Evolutionary conservation across 2,329 filamentous ascomycete genomes (phyloP), one percentile per base, ranked within the genome.

Genomic region (Rosellinia necatrix): DNA sequence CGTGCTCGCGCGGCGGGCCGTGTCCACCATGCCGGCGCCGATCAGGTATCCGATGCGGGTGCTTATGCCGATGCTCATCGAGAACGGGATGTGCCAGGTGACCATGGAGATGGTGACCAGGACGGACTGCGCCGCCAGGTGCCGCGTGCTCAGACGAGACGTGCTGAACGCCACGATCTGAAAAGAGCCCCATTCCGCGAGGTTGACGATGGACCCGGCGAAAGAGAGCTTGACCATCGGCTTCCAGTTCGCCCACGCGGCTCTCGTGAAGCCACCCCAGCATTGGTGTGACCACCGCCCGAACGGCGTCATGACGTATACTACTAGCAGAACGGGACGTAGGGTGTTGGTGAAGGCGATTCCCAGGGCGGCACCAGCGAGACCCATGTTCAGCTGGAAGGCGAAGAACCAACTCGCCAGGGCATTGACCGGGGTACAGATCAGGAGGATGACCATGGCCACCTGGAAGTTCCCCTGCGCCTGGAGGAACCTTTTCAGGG

Each of bases 401-500:
- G 73, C 78, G n/a, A 82, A 77, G 3, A 79, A 54, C 71, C 79
- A 82, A 61, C 78, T 80, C 17, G 81, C 66, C 0, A 76, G 54
- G n/a, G 76, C 75, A 56, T 82, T 82, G 15, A 79, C 58, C 0
- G 79, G 79, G 0, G 78, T 75, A 35, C 77, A 77, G 27, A 81
- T 62, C 1, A 81, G 37, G 4, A 82, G 68, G 22, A 81, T 73
- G 10, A 74, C 68, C 61, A 81, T 58, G 19, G 56, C 56, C 2
- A 58, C 77, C 21, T 75, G 75, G 68, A 82, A 83, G 34, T 80
- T 72, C 1, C 81, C 80, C 57, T 83, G 81, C 0, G 81, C 78
- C 63, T 83, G 80, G 0, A 82, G 72, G 59, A 81, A 83, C 0
- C 81, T 72, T 64, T 83, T 83, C 0, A 78, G 71, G 0, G 78